Evolutionary conservation across 2,329 filamentous ascomycete species (phyloP).

Genomic region (Arachnopeziza araneosa): DNA sequence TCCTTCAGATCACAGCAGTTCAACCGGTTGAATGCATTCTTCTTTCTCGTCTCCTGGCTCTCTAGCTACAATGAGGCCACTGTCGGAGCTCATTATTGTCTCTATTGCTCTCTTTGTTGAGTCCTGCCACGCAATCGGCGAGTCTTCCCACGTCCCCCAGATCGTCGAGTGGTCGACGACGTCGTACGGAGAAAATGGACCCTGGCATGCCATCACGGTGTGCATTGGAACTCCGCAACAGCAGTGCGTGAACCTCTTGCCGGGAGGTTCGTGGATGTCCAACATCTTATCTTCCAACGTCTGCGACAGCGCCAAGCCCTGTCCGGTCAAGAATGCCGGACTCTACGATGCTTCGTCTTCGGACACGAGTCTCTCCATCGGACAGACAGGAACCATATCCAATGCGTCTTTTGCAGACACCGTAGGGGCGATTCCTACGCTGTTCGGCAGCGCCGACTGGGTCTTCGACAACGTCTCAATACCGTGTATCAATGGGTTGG

Average conservation of each 20-base stretch:
- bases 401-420: constrained; percentile 5
- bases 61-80: too few species aligned
- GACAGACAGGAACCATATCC: constrained; percentile 8
- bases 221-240: constrained; percentile 12
- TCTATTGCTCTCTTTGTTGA: neutral
- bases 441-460: constrained; percentile 2
- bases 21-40: too few species aligned
- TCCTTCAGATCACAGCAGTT: too few species aligned
- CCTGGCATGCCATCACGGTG: constrained; percentile 18
- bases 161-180: constrained; percentile 9
- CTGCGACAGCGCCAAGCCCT: too few species aligned
- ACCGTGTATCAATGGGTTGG: constrained; percentile 2
- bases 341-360: neutral
- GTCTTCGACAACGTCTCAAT: constrained; percentile 10
- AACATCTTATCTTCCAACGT: neutral
- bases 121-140: neutral
- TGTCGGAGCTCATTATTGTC: too few species aligned
- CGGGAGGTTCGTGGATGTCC: constrained; percentile 11
- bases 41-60: too few species aligned
- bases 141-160: neutral
- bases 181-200: constrained; percentile 16
- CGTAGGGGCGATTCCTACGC: too few species aligned
- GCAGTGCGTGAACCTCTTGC: constrained; percentile 12
- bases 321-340: too few species aligned
- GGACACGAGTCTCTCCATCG: constrained; percentile 10